Base-by-base conservation (phyloP, 805 yeast species). In the Cyberlindnera misumaiensis region DNA sequence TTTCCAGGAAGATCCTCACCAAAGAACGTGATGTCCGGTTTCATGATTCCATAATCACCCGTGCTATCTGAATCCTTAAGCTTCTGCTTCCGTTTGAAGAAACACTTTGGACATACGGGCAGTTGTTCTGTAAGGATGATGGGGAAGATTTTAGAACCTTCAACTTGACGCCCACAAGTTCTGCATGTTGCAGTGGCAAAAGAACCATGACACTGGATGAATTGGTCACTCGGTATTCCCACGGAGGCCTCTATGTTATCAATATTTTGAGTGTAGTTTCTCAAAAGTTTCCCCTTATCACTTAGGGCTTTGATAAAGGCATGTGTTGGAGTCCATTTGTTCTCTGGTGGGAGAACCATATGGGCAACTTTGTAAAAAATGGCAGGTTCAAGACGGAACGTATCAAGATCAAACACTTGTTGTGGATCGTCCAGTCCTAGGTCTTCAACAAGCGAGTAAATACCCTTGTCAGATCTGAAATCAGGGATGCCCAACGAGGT, bases 201-300 rank as follows among this genome's bases (percentile, higher is more conserved):
- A 2, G 95, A 84, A 1, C 96, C 96, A 60, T 88, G 96, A 55
- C 96, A 88, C 60, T 87, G 96, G 17, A 88, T 83, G 45, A 83
- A 58, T 49, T 77, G 79, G 7, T 80, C 85, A 2, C 69, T 60
- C 7, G 65, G 57, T 7, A 88, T 70, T 4, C 96, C 96, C 0
- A 84, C 95, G 46, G 76, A 73, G n/a, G 75, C 73, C 62, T 87
- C 96, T 45, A 88, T 58, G 53, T 88, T 86, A 59, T 88, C 96
- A 36, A 88, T 88, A 55, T 88, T 88, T 56, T 88, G 96, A 2
- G 96, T 86, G 59, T 88, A 88, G 56, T 87, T 86, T 48, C 95
- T 70, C 40, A 88, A 60, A 33, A 88, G 66, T 58, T 83, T 87
- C 9, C 81, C 81, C 55, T 81, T 77, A 52, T 83, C 89, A 48